Base-by-base conservation (phyloP, 176 grass and related monocot species). In the Tillandsia leiboldiana region DNA sequence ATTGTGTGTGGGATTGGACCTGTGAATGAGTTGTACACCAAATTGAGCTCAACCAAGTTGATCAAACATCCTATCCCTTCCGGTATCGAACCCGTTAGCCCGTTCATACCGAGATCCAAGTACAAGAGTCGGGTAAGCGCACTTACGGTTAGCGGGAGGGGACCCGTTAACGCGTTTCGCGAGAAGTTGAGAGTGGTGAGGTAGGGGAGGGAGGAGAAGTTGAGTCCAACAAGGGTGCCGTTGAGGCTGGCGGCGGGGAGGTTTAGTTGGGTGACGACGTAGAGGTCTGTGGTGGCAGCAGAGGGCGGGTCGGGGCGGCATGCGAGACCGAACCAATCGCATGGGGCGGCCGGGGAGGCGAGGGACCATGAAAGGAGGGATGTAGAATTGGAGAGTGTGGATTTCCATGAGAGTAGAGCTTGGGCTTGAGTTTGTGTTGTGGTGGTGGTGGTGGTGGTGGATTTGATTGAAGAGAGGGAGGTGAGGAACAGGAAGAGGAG, bases 81-180 rank as follows among this genome's bases (percentile, higher is more conserved):
- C 22, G 82, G 86, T 68, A 89, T 76, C 15, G 10, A 2, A 10
- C 79, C 26, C 13, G 79, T 75, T 3, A 85, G 29, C 26, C 68
- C 11, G 50, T 85, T 85, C 0, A 22, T 7, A 29, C 3, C 18
- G 12, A 49, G 11, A 17, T 48, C 14, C 12, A 73, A 18, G 22
- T 50, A 2, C 1, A 0, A 1, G 10, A 73, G 8, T 2, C 62
- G 59, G 1, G 12, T 62, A 27, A 73, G n/a, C 22, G 48, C 50
- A 0, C 71, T 11, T 12, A 73, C 62, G 1, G 54, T n/a, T 22
- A 10, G 6, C 23, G 71, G 71, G 15, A 74, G 49, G 14, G 54
- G 20, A 17, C 54, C 54, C 6, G 14, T 59, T 1, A 59, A 22
- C 0, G 3, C 6, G 20, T 59, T 59, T 14, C 9, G 53, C 2